A percentile compares a stretch with the other conserved stretches of the same genome.
These are phyloP conservation scores for Akebia trifoliata DNA, from an alignment of 164 flowering plant genomes.

Conservation along the genomic window DNA sequence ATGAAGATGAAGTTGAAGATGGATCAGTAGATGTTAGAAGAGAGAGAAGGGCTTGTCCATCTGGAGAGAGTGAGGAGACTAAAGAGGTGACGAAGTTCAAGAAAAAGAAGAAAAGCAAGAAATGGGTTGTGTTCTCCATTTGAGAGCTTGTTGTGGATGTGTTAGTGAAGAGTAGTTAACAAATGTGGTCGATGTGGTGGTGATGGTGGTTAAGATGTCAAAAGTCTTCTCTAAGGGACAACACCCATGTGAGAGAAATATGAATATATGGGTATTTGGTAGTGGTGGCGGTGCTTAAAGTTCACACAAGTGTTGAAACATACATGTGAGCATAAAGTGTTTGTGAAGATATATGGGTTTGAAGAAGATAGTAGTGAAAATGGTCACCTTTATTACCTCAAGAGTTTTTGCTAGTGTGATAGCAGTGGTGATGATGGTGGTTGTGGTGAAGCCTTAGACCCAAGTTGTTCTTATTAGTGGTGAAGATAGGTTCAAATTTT, in stretches of 20 bases:
- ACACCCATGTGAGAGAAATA: conserved; percentile 47
- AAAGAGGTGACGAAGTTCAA: conserved; percentile 6
- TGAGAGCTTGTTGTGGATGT: conserved; percentile 11
- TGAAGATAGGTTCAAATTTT: too few relatives aligned
- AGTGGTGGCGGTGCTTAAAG: conserved; percentile 39
- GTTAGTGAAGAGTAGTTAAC: background rate
- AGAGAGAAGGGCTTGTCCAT: conserved; percentile 83
- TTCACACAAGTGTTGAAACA: conserved; percentile 35
- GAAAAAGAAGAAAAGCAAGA: conserved; percentile 19
- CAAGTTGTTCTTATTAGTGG: too few relatives aligned
- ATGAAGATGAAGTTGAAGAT: conserved; percentile 30
- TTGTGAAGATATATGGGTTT: conserved; percentile 6
- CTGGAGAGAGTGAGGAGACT: conserved; percentile 54
- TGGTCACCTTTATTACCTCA: conserved; percentile 5
- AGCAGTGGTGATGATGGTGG: conserved; percentile 10
- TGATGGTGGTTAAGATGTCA: conserved; percentile 17
- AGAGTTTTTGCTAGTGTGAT: background rate
- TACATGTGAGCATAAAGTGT: conserved; percentile 32
- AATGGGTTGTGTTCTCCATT: conserved; percentile 25
- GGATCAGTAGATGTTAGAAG: conserved; percentile 46
- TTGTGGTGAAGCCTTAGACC: background rate
- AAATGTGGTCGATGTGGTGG: background rate
- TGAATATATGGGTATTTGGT: too few relatives aligned
- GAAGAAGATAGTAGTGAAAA: background rate
- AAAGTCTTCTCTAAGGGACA: conserved; percentile 40